Evolutionary conservation across 495 filamentous ascomycete species (phyloP), one percentile per base, ranked within the genome.

Genomic region (Hyaloscypha bicolor): DNA sequence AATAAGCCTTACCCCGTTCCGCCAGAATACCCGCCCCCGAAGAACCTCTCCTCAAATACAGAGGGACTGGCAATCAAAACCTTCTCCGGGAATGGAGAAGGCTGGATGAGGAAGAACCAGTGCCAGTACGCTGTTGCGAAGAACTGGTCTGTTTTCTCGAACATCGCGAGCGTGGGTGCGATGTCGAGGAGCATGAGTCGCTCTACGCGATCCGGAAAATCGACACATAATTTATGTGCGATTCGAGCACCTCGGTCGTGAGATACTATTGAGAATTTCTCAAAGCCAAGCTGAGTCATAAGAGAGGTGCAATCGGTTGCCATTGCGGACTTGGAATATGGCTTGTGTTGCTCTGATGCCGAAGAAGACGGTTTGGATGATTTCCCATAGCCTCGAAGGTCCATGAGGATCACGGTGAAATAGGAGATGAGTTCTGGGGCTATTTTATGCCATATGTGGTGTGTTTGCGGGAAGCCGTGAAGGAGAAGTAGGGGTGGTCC

Each of bases 71-170:
- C 51, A n/a, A 62, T 48, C 55, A 80, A 79, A 22, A 76, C 25
- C 9, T 31, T 68, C 59, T 81, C 79, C 2, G 79, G 79, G 25
- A 79, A 73, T 0, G 79, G 79, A 0, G 64, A 37, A 0, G 57
- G 53, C 62, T 81, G 79, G 31, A 77, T 75, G 16, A 81, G 74
- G 65, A 81, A 79, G 51, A 80, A 80, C 79, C 79, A 81, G 63
- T 81, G 79, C 60, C 71, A 81, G 63, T 80, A 81, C 3, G 67
- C 70, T 33, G 63, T 76, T 9, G 79, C 77, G 33, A 80, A 77
- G 0, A 51, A 45, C 37, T 67, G 52, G 16, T 73, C 63, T 19
- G 78, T 77, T 21, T 68, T 45, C 57, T 69, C 62, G 55, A 72
- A 81, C 78, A 79, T 80, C 0, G 74, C 73, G 9, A 78, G 58